Base-by-base conservation (phyloP, 2,329 filamentous ascomycete genomes). In the Microcyclospora pomicola region DNA sequence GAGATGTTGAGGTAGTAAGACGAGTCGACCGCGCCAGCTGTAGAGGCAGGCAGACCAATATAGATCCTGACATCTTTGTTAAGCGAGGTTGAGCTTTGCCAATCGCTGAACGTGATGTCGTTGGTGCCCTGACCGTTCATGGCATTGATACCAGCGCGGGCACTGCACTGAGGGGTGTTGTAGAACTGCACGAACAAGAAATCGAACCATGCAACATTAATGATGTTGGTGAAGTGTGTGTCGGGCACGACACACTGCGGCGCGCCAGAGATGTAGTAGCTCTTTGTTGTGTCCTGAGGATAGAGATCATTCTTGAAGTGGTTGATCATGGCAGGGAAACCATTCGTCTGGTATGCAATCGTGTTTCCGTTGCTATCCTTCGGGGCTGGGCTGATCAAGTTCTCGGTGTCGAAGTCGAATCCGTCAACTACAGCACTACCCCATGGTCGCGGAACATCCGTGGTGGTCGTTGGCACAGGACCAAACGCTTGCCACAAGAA, bases 371-470 rank as follows among this genome's bases (percentile, higher is more conserved):
- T 42, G 7, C 55, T 33, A 39, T 64, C 60, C 16, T 54, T 58
- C 11, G 59, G 59, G 11, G 41, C 41, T 10, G 48, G 44, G 15
- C 39, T 48, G 33, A 50, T 49, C n/a, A 42, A 16, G 40, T 45
- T 48, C 51, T 71, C 68, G 29, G 69, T 61, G 40, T 71, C 68
- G 37, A 70, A 65, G 46, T 72, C 69, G 49, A 65, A 72, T 12
- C 69, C 66, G 46, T 74, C 67, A 27, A 74, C 63, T 2, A 64
- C 52, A 16, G 63, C 61, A 40, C 60, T 50, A 24, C 67, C 67
- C 41, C 70, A 68, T 11, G 68, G 68, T 15, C 68, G 58, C 16
- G 50, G 50, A 15, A 37, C 44, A 3, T 35, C 46, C 11, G 58
- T 54, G 11, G 51, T 51, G 1, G 42, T 47, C 15, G 47, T 42